Conservation (phyloP, 306 rosid species). For the Medicago arabica region DNA sequence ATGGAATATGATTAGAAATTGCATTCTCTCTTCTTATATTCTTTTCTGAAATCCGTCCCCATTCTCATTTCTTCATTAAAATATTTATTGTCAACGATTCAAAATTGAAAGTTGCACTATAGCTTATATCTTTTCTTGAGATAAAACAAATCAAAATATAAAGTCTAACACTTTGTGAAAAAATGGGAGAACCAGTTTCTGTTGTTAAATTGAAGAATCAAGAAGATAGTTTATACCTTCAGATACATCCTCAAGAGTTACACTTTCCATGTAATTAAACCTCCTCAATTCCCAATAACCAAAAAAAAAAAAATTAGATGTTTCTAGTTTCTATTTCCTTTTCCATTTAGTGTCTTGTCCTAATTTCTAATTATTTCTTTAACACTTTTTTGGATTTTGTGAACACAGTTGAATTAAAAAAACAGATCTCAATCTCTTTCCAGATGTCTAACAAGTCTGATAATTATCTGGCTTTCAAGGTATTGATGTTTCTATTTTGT, state of each 20-base stretch:
- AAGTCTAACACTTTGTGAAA: background rate
- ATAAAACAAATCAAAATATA: background rate
- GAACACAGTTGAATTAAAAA: constrained; percentile 71
- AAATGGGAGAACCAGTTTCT: background rate
- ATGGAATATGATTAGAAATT: background rate
- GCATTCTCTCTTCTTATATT: background rate
- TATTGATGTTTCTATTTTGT: background rate
- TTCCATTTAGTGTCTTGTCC: too few species aligned
- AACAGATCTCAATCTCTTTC: constrained; percentile 87
- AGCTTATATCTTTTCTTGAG: background rate
- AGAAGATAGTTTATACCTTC: constrained; percentile 36
- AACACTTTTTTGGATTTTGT: background rate
- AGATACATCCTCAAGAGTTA: constrained; percentile 79
- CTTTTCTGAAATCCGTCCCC: background rate
- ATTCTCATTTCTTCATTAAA: background rate
- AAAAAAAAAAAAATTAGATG: too few species aligned
- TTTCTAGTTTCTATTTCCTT: background rate
- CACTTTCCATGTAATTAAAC: constrained; percentile 70
- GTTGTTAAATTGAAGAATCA: background rate
- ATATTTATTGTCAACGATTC: background rate
- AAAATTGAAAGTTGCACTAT: background rate
- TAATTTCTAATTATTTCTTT: too few species aligned
- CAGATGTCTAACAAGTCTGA: constrained; percentile 73
- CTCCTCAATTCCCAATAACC: background rate
- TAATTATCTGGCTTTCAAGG: constrained; percentile 82